These are phyloP conservation scores for Plantago coronopus DNA, from an alignment of 305 asterid species.

Conservation along the genomic window DNA sequence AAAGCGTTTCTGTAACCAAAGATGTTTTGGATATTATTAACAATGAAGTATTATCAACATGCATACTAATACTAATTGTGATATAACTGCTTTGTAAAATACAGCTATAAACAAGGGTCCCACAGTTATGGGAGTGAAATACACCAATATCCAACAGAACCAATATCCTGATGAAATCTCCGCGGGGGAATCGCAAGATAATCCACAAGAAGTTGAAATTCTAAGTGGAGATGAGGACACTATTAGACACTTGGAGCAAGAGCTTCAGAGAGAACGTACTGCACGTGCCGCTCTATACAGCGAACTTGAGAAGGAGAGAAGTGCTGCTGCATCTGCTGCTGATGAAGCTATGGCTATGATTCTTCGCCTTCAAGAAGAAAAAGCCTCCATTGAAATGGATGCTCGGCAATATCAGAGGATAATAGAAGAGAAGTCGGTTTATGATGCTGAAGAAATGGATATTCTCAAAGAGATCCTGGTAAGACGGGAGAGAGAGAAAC, in stretches of 20 bases:
- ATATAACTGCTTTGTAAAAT: constrained; percentile 21
- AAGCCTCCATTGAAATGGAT: constrained; percentile 81
- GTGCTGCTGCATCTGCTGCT: constrained; percentile 88
- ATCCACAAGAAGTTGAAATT: constrained; percentile 22
- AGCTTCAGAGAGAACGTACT: constrained; percentile 52
- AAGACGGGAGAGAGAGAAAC: constrained; percentile 79
- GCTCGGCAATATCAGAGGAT: constrained; percentile 89
- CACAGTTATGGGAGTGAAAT: constrained; percentile 30
- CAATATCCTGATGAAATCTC: constrained; percentile 35
- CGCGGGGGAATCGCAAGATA: constrained; percentile 27
- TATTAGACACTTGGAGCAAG: constrained; percentile 47
- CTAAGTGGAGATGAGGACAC: constrained; percentile 37
- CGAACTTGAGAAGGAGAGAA: constrained; percentile 97
- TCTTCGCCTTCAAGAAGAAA: constrained; percentile 85
- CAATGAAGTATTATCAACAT: background rate
- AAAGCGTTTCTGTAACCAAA: background rate
- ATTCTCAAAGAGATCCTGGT: constrained; percentile 78
- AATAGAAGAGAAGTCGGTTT: constrained; percentile 74
- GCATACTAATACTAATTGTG: constrained; percentile 28
- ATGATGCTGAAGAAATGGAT: constrained; percentile 92
- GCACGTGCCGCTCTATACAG: constrained; percentile 57
- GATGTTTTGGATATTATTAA: constrained; percentile 10
- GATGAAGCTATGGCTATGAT: constrained; percentile 99
- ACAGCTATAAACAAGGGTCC: constrained; percentile 38
- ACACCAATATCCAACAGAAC: constrained; percentile 25